Conservation (phyloP, 2,329 filamentous ascomycete species). For the Colletotrichum sp. region DNA sequence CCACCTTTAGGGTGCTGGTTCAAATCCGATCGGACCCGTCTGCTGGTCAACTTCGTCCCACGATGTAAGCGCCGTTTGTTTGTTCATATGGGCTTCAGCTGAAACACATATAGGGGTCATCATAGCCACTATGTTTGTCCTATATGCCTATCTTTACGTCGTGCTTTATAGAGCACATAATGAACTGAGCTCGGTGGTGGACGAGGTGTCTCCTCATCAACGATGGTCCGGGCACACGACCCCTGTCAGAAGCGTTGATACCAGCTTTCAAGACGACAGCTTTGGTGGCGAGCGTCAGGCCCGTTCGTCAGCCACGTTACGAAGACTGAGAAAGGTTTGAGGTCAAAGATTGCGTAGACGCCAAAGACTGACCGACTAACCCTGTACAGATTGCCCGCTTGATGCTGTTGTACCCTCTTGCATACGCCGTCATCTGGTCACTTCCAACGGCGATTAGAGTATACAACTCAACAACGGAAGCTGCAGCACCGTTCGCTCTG, state of each 20-base stretch:
- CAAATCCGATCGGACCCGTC: conserved; percentile 37
- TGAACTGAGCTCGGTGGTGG: conserved; percentile 35
- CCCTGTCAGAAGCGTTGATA: background rate
- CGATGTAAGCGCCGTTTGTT: conserved; percentile 28
- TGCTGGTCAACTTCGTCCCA: conserved; percentile 46
- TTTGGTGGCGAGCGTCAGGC: background rate
- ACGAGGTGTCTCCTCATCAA: conserved; percentile 13
- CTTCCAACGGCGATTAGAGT: conserved; percentile 44
- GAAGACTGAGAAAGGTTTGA: conserved; percentile 27
- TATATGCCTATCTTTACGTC: conserved; percentile 43
- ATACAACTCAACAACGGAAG: conserved; percentile 38
- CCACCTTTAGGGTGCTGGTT: conserved; percentile 43
- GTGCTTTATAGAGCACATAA: conserved; percentile 42
- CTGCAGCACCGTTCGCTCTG: conserved; percentile 37
- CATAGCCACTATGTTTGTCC: conserved; percentile 38
- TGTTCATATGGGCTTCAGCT: background rate
- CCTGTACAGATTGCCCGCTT: conserved; percentile 37
- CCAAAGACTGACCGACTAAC: background rate
- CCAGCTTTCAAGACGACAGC: background rate
- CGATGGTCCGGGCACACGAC: background rate
- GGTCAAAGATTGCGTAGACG: background rate
- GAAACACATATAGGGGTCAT: conserved; percentile 31
- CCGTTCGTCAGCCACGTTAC: conserved; percentile 4
- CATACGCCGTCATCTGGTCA: conserved; percentile 46
- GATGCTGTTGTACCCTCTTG: conserved; percentile 46